These are phyloP conservation scores for Leccinum aurantiacum DNA, from an alignment of 768 basidiomycete genomes.

Conservation along the genomic window DNA sequence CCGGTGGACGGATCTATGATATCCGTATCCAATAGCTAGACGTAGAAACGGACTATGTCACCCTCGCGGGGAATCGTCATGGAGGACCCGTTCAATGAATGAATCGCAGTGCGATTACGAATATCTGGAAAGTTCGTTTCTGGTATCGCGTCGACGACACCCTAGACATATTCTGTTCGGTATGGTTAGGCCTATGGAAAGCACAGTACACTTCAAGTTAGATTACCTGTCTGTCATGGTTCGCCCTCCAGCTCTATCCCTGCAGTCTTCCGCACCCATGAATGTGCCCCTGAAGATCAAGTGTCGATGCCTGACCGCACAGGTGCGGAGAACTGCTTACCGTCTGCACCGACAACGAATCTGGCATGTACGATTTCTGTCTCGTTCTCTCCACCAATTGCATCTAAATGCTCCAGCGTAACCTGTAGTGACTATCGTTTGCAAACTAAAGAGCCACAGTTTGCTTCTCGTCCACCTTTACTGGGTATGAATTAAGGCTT, in stretches of 20 bases:
- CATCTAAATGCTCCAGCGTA: constrained; percentile 23
- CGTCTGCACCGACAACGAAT: constrained; percentile 39
- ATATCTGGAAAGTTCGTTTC: constrained; percentile 81
- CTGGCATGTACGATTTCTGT: constrained; percentile 37
- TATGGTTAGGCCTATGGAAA: neutral
- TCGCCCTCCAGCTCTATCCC: constrained; percentile 49
- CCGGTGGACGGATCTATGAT: constrained; percentile 45
- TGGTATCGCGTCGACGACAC: constrained; percentile 72
- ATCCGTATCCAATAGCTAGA: constrained; percentile 57
- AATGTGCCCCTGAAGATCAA: constrained; percentile 38
- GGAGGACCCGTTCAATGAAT: constrained; percentile 65
- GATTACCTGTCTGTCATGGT: constrained; percentile 36
- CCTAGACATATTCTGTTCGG: constrained; percentile 71
- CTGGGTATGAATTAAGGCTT: constrained; percentile 28
- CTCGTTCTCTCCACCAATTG: constrained; percentile 27
- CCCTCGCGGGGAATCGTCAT: constrained; percentile 76
- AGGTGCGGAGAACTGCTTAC: constrained; percentile 12
- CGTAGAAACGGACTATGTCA: constrained; percentile 68
- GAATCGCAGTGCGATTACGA: constrained; percentile 60
- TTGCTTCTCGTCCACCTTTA: constrained; percentile 22
- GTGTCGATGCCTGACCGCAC: neutral
- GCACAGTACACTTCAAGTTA: neutral
- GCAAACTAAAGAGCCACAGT: neutral
- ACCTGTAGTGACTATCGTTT: constrained; percentile 16
- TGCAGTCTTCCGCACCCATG: constrained; percentile 46